Conservation (phyloP, 2,329 filamentous ascomycete genomes). For the Trichoderma citrinoviride region DNA sequence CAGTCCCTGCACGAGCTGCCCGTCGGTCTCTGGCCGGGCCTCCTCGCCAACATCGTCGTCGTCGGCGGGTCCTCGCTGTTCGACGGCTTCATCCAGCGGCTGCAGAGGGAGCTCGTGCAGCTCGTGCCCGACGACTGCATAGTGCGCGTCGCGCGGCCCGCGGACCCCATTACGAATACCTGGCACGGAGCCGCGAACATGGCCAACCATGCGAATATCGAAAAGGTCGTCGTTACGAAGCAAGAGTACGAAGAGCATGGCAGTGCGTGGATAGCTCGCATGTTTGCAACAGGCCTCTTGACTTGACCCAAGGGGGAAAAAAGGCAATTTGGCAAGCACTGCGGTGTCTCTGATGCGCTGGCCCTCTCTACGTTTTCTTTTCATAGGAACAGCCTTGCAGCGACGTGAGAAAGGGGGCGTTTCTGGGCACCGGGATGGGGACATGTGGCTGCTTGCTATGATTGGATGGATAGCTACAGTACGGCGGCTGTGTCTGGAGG, state of each 20-base stretch:
- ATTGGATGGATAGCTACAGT: background rate
- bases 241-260: slow-evolving; percentile 90
- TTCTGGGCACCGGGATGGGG: background rate
- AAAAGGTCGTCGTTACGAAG: slow-evolving; percentile 72
- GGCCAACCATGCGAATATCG: slow-evolving; percentile 66
- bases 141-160: slow-evolving; percentile 67
- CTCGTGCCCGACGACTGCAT: slow-evolving; percentile 73
- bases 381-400: background rate
- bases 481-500: background rate
- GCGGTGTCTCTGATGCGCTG: slow-evolving; percentile 4
- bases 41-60: slow-evolving; percentile 83
- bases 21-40: slow-evolving; percentile 75
- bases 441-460: background rate
- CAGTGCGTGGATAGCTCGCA: slow-evolving; percentile 68
- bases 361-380: background rate
- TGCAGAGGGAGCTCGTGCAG: slow-evolving; percentile 72
- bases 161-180: slow-evolving; percentile 73
- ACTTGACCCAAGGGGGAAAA: background rate
- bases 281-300: slow-evolving; percentile 50
- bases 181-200: slow-evolving; percentile 84
- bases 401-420: background rate
- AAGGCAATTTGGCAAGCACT: background rate
- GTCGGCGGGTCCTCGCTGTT: slow-evolving; percentile 84
- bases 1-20: slow-evolving; percentile 74
- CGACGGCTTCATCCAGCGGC: slow-evolving; percentile 74